Conservation (phyloP, 1,139 yeast species). For the Saccharomycopsis crataegensis region DNA sequence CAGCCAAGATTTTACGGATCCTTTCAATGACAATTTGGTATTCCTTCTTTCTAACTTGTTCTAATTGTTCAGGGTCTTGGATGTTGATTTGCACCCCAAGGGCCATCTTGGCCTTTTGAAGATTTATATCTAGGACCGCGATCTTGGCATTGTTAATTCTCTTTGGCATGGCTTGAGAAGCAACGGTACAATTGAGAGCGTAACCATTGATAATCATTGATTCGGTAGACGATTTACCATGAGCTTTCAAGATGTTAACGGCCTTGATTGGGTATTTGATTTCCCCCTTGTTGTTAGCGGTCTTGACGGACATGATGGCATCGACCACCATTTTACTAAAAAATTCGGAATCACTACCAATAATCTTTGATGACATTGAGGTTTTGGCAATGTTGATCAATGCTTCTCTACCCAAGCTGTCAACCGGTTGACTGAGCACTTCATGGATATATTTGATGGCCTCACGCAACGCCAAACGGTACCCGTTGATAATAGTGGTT, state of each 20-base stretch:
- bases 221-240: slow-evolving; percentile 88
- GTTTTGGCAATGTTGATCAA: slow-evolving; percentile 86
- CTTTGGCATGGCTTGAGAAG: slow-evolving; percentile 94
- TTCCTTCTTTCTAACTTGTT: slow-evolving; percentile 91
- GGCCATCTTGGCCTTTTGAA: slow-evolving; percentile 96
- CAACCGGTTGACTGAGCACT: slow-evolving; percentile 76
- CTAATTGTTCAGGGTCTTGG: slow-evolving; percentile 96
- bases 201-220: slow-evolving; percentile 86
- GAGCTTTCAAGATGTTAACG: slow-evolving; percentile 91
- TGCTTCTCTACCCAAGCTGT: slow-evolving; percentile 75
- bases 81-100: slow-evolving; percentile 97
- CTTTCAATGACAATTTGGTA: slow-evolving; percentile 86
- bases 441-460: slow-evolving; percentile 85
- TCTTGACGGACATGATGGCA: slow-evolving; percentile 91
- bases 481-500: slow-evolving; percentile 94
- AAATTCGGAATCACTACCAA: slow-evolving; percentile 92
- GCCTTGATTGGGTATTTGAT: slow-evolving; percentile 95
- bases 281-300: slow-evolving; percentile 84
- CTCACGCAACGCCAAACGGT: slow-evolving; percentile 87
- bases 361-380: slow-evolving; percentile 93
- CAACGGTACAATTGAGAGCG: slow-evolving; percentile 95
- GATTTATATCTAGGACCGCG: slow-evolving; percentile 88
- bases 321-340: slow-evolving; percentile 90
- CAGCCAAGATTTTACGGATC: slow-evolving; percentile 73
- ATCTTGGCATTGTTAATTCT: slow-evolving; percentile 68